phyloP scores from a whole-genome alignment of 2,329 filamentous ascomycete genomes.

The Waltergamsia citrina region DNA sequence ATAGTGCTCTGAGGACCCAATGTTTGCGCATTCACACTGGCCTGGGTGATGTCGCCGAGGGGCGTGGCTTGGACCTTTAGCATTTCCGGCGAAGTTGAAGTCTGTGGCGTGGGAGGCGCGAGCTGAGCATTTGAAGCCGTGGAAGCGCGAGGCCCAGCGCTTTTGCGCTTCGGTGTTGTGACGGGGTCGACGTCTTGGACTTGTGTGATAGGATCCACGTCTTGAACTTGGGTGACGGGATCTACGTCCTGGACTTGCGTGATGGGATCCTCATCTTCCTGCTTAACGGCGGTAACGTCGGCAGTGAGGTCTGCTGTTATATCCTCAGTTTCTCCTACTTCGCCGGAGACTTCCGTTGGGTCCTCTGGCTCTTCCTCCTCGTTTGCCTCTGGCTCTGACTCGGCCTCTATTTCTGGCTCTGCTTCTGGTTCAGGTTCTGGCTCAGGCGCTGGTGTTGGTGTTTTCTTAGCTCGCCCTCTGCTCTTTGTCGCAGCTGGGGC shows the following conservation, averaged over 20 bases:
- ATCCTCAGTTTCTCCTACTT: too few relatives aligned
- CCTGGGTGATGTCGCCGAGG: conserved; percentile 64
- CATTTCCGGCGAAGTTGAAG: conserved; percentile 46
- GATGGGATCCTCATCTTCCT: conserved; percentile 22
- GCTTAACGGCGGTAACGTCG: conserved; percentile 4
- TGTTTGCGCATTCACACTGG: conserved; percentile 43
- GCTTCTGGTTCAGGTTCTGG: conserved; percentile 2
- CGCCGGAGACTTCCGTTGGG: not conserved
- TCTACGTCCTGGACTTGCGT: conserved; percentile 26
- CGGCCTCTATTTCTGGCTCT: conserved; percentile 21
- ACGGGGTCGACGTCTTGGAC: conserved; percentile 21
- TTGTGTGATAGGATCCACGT: conserved; percentile 28
- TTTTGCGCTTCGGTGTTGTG: conserved; percentile 9
- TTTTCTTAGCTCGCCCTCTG: conserved; percentile 32
- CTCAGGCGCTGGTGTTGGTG: conserved; percentile 15
- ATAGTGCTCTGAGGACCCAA: conserved; percentile 30
- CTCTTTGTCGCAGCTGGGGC: conserved; percentile 25
- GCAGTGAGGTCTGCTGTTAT: conserved; percentile 1
- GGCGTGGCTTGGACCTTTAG: conserved; percentile 41
- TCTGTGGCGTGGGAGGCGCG: conserved; percentile 33
- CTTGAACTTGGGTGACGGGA: conserved; percentile 3
- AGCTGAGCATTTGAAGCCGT: conserved; percentile 29
- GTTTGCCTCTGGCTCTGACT: conserved; percentile 19
- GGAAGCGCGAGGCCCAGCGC: conserved; percentile 24
- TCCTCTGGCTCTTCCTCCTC: conserved; percentile 26